Percentiles rank a stretch among this genome's conserved stretches.
phyloP scores from a whole-genome alignment of 208 protist genomes.

The Acanthamoeba royreba region DNA sequence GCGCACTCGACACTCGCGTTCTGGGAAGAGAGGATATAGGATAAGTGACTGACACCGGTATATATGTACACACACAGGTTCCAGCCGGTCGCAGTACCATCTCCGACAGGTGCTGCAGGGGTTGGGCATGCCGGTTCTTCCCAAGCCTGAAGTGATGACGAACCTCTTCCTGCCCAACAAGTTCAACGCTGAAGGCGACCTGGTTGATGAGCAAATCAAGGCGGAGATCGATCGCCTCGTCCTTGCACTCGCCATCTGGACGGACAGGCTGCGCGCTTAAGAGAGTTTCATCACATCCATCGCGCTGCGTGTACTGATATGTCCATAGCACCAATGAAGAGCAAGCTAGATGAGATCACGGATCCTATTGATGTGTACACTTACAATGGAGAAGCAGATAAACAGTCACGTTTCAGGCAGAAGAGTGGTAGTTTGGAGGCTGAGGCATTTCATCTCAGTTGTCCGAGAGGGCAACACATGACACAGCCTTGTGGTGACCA shows the following conservation, averaged over 20 bases:
- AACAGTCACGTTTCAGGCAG: neutral
- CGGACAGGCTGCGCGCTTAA: neutral
- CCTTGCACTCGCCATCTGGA: neutral
- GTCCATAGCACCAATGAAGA: neutral
- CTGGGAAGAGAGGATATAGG: too few species aligned
- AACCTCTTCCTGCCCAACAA: neutral
- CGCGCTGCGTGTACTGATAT: neutral
- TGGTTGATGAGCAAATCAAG: neutral
- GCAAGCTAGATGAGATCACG: too few species aligned
- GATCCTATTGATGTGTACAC: constrained; percentile 8
- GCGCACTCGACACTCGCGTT: too few species aligned
- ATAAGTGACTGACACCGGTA: too few species aligned
- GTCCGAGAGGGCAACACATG: constrained; percentile 77
- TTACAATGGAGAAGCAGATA: neutral
- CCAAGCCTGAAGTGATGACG: neutral
- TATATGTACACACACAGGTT: neutral
- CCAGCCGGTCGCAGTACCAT: constrained; percentile 17
- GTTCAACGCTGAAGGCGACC: neutral
- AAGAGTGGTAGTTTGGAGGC: too few species aligned
- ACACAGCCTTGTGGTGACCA: constrained; percentile 85
- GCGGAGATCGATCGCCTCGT: neutral
- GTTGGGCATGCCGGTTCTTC: neutral
- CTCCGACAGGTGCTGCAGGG: neutral
- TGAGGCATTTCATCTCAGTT: neutral
- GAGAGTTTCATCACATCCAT: neutral